Percentiles rank a stretch among this genome's conserved stretches.
Evolutionary conservation across 345 rosid genomes (phyloP).

Genomic region (Gossypioides kirkii): DNA sequence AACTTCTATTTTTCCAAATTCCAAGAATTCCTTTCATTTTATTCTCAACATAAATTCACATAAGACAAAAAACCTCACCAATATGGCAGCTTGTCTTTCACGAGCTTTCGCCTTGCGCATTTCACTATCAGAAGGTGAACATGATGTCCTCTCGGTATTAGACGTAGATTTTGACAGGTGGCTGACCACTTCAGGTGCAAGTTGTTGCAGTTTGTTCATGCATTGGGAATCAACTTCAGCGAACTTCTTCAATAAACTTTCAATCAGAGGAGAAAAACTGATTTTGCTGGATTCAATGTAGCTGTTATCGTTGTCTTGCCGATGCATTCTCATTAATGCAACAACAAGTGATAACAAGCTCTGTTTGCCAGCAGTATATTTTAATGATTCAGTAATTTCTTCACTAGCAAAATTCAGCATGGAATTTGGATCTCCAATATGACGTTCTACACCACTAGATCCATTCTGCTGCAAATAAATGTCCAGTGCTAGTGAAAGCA

Average conservation of each 20-base stretch:
- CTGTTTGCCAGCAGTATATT: conserved; percentile 45
- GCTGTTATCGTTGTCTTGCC: conserved; percentile 38
- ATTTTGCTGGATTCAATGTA: conserved; percentile 55
- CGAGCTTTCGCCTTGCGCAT: conserved; percentile 85
- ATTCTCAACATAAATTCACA: not conserved
- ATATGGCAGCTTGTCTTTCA: conserved; percentile 77
- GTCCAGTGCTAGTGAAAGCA: conserved; percentile 74
- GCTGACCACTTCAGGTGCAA: conserved; percentile 72
- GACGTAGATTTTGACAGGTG: conserved; percentile 32
- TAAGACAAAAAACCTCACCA: conserved; percentile 49
- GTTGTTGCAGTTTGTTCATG: conserved; percentile 57
- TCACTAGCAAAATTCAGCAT: conserved; percentile 57
- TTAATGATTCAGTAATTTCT: conserved; percentile 48
- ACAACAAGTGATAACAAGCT: conserved; percentile 90
- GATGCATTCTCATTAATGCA: conserved; percentile 62
- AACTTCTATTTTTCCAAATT: not conserved
- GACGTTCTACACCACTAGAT: conserved; percentile 24
- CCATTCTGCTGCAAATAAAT: conserved; percentile 54
- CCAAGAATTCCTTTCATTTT: not conserved
- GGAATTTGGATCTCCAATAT: conserved; percentile 35
- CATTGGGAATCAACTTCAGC: conserved; percentile 67
- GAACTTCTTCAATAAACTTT: conserved; percentile 62
- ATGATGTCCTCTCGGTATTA: conserved; percentile 22
- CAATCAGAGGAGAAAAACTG: conserved; percentile 68
- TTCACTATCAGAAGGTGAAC: conserved; percentile 51